Conservation (phyloP, 2,329 filamentous ascomycete genomes). For the Fusarium praegraminearum region DNA sequence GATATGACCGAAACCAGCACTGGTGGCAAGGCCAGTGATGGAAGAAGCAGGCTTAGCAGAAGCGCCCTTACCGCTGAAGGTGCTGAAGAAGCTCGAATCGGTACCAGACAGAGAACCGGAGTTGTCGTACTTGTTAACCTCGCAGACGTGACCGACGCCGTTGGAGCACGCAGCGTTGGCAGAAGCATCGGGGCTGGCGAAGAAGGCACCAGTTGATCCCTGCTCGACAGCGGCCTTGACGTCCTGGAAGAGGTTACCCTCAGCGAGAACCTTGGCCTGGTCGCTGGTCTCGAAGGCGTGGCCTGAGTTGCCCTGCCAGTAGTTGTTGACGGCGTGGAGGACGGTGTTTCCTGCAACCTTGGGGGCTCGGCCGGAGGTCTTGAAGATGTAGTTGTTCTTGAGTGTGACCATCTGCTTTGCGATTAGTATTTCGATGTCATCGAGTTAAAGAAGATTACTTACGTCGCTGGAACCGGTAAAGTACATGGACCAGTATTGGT, state of each 20-base stretch:
- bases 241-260: constrained; percentile 70
- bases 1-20: constrained; percentile 61
- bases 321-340: constrained; percentile 72
- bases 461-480: constrained; percentile 65
- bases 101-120: constrained; percentile 55
- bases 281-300: constrained; percentile 67
- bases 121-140: constrained; percentile 61
- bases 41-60: constrained; percentile 52
- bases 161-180: constrained; percentile 58
- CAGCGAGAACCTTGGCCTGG: constrained; percentile 60
- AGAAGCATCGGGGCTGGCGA: constrained; percentile 49
- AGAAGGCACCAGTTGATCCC: constrained; percentile 49
- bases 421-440: not conserved
- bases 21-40: constrained; percentile 53
- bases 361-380: constrained; percentile 67
- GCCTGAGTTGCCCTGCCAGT: constrained; percentile 65
- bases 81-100: constrained; percentile 61
- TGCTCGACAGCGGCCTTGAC: constrained; percentile 57
- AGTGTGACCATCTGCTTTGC: constrained; percentile 59
- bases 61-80: constrained; percentile 66
- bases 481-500: constrained; percentile 72
- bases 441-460: accelerated
- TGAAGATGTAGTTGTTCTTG: constrained; percentile 71
- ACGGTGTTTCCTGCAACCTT: constrained; percentile 68
- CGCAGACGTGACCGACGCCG: constrained; percentile 62